Conservation (phyloP, 208 protist genomes). For the Crithidia sp. region DNA sequence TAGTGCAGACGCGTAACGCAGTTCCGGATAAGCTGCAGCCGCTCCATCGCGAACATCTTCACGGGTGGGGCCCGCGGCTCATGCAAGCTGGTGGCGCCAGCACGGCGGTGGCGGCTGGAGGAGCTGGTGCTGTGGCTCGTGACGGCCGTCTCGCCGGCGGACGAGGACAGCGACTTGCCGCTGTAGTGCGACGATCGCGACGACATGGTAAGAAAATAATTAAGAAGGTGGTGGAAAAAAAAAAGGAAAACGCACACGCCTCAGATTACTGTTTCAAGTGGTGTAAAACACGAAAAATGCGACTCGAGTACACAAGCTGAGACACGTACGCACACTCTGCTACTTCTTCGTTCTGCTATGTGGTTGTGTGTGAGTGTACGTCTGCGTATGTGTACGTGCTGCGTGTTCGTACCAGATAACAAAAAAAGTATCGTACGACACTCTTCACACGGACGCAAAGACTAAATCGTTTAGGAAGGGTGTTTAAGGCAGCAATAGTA, state of each 20-base stretch:
- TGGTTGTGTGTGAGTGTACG: too few relatives aligned
- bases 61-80: conserved; percentile 53
- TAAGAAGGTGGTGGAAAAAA: background rate
- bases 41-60: conserved; percentile 75
- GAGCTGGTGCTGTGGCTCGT: conserved; percentile 57
- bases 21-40: conserved; percentile 77
- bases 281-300: background rate
- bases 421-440: too few relatives aligned
- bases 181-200: conserved; percentile 63
- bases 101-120: conserved; percentile 52
- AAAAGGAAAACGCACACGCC: conserved; percentile 2
- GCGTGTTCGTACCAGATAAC: too few relatives aligned
- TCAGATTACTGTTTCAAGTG: too few relatives aligned
- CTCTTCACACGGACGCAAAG: too few relatives aligned
- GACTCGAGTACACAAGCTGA: background rate
- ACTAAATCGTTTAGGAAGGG: too few relatives aligned
- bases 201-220: conserved; percentile 46
- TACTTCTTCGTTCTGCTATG: too few relatives aligned
- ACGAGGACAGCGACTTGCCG: conserved; percentile 58
- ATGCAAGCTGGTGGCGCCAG: conserved; percentile 23
- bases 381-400: too few relatives aligned
- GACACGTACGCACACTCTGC: too few relatives aligned
- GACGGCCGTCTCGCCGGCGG: conserved; percentile 52
- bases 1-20: conserved; percentile 77
- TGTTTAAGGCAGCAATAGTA: too few relatives aligned